These are phyloP conservation scores for Pelargonium citronellum DNA, from an alignment of 441 rosid species.

Conservation along the genomic window DNA sequence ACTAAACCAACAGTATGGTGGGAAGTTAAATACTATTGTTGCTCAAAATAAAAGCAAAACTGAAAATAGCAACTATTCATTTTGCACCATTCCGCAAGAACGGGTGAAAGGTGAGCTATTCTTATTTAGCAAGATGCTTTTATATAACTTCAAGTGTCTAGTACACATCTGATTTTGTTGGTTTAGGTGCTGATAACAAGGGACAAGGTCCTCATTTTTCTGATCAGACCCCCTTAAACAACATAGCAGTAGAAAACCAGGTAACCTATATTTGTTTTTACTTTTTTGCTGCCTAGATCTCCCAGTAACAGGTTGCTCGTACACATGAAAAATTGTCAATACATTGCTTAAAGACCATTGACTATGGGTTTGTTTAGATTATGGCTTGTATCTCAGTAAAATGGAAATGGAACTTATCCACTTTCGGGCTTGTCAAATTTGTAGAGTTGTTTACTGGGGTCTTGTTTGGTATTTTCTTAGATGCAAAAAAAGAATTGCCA, in stretches of 20 bases:
- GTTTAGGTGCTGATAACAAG: conserved; percentile 21
- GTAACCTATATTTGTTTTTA: conserved; percentile 28
- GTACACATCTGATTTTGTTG: conserved; percentile 21
- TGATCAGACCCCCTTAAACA: conserved; percentile 20
- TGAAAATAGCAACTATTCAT: conserved; percentile 26
- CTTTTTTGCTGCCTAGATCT: conserved; percentile 9
- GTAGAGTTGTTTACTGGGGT: not conserved
- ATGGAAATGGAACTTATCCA: not conserved
- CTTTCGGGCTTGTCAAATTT: not conserved
- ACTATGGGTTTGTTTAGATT: not conserved
- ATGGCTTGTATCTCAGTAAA: not conserved
- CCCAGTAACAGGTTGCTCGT: conserved; percentile 10
- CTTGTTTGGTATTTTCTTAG: not conserved
- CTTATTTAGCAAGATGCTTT: conserved; percentile 7
- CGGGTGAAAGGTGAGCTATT: conserved; percentile 34
- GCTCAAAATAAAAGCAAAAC: conserved; percentile 42
- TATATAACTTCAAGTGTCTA: conserved; percentile 17
- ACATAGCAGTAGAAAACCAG: conserved; percentile 28
- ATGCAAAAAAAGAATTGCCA: not conserved
- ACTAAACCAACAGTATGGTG: conserved; percentile 73
- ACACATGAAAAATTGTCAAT: conserved; percentile 6
- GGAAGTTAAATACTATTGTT: conserved; percentile 54
- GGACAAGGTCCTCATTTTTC: conserved; percentile 25
- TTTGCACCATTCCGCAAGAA: conserved; percentile 24
- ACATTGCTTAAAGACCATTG: not conserved